A percentile compares a stretch with the other conserved stretches of the same genome.
Evolutionary conservation across 2,329 filamentous ascomycete species (phyloP).

Genomic region (Pezicula neosporulosa): DNA sequence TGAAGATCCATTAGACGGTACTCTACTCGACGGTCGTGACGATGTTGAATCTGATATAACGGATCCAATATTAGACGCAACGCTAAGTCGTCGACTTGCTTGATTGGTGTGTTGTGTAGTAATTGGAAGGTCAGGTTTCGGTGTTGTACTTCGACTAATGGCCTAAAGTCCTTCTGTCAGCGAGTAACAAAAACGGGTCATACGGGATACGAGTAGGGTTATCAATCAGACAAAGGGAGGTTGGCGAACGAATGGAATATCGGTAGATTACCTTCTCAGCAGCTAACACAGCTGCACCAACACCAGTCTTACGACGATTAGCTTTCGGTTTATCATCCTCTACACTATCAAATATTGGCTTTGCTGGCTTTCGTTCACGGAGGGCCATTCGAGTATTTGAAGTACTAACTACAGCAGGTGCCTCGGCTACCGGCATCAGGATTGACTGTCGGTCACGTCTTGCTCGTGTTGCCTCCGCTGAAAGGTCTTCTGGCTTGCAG

Average conservation of each 20-base stretch:
- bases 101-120: constrained; percentile 22
- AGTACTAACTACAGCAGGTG: constrained; percentile 22
- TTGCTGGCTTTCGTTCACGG: constrained; percentile 63
- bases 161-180: constrained; percentile 14
- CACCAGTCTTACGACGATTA: constrained; percentile 60
- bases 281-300: constrained; percentile 44
- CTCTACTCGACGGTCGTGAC: constrained; percentile 12
- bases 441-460: constrained; percentile 62
- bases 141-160: constrained; percentile 18
- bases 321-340: constrained; percentile 40
- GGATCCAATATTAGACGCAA: constrained; percentile 37
- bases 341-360: constrained; percentile 46
- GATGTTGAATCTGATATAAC: constrained; percentile 18
- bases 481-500: constrained; percentile 74
- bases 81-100: constrained; percentile 36
- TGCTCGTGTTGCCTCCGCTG: constrained; percentile 60
- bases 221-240: background rate
- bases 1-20: constrained; percentile 23
- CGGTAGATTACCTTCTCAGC: constrained; percentile 36
- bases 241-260: constrained; percentile 2
- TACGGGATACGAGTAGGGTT: background rate
- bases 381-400: constrained; percentile 65
- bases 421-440: constrained; percentile 33
- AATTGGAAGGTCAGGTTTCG: constrained; percentile 22
- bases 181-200: background rate